Base-by-base conservation (phyloP, 1,139 yeast species). In the Yamadazyma membranifaciens region DNA sequence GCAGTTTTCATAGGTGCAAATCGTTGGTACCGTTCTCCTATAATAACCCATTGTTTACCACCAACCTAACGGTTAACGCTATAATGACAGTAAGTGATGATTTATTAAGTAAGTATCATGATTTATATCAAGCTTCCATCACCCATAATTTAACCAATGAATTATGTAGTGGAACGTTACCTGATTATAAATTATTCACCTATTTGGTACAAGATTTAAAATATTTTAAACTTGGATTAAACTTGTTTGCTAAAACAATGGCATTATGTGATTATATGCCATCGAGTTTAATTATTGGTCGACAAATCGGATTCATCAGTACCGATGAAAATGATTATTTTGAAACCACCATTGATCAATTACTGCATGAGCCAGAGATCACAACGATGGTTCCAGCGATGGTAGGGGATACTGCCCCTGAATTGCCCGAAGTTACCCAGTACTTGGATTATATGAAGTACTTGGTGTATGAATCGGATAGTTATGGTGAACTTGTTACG, bases 241-340 rank as follows among this genome's bases (percentile, higher is more conserved):
- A 65, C 35, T 49, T 75, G 6, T 62, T 75, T 17, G 78, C 78
- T 9, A 73, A 66, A 43, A 62, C 73, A 1, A 57, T 78, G 30
- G 66, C 76, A 0, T 46, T 61, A 29, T 74, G 81, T 45, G 76
- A 73, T 37, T 55, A 65, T 28, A 53, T 63, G 1, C 44, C 55
- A 2, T 51, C 78, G 0, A 57, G 68, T 15, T 56, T 75, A 13
- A 54, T 57, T 0, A 48, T 77, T 26, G 75, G 76, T 1, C 73
- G 72, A 45, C 80, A 77, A 46, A 66, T 77, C 43, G 82, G 81
- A 0, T 74, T 75, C 48, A 55, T 78, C 31, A 63, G 74, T 7
- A 62, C 62, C 32, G 72, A 69, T 41, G 82, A 78, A 49, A 75
- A 76, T 50, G 67, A 65, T 36, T 78, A 78, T 47, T 77, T 77